Base-by-base conservation (phyloP, 2,329 filamentous ascomycete species). In the Didymella exigua region DNA sequence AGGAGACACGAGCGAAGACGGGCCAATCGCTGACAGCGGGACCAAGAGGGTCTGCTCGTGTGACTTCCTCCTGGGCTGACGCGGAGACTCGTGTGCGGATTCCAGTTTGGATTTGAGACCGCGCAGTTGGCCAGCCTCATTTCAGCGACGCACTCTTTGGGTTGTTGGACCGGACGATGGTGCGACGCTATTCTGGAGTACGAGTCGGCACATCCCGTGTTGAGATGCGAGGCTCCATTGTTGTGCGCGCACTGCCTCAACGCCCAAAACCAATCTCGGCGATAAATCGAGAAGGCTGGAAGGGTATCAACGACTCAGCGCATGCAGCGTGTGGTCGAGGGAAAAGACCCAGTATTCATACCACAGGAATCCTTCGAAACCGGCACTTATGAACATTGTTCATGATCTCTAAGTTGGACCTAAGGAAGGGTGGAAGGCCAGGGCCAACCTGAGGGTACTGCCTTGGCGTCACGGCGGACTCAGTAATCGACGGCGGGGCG, bases 21-120 rank as follows among this genome's bases (percentile, higher is more conserved):
- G 56, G 51, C 37, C 30, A 45, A 44, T 33, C 54, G 59, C 51
- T 57, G 59, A 33, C 41, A 21, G 53, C 52, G 58, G 59, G 52
- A 56, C 44, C 57, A 49, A 42, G 36, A 56, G 59, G 58, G 58
- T 58, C 56, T 66, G 58, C 52, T 70, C 62, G 66, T 63, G 65
- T 66, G 64, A 58, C 49, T 47, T 26, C 27, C 18, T 56, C 29
- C 51, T 44, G 55, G 29, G 59, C 55, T 63, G 48, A 57, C 51
- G 57, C 54, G 49, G 58, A 65, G 51, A 44, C 54, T 63, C 61
- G 58, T 60, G 61, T 54, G 53, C 27, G 16, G 14, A 36, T 59
- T 51, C 56, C 46, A 36, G 33, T 44, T 55, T 36, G 26, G 41
- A 38, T 34, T 27, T n/a, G 34, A 23, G 26, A 11, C 34, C 26